phyloP scores from a whole-genome alignment of 805 yeast species.

The Pichia nanzhaoensis region DNA sequence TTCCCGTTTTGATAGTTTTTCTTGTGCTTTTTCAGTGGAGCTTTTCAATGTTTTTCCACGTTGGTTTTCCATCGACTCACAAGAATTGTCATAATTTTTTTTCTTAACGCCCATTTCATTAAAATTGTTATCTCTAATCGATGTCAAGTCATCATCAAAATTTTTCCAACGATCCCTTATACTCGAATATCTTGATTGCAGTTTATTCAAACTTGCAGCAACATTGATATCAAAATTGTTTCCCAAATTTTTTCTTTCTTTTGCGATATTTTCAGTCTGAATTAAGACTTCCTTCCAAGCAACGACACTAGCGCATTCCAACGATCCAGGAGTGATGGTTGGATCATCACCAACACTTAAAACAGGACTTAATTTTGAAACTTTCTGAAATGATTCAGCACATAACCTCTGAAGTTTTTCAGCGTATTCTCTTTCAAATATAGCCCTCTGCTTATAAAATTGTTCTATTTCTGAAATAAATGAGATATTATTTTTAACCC shows the following conservation, averaged over 20 bases:
- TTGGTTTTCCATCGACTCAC: slow-evolving; percentile 73
- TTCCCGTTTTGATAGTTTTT: slow-evolving; percentile 55
- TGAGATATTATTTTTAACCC: slow-evolving; percentile 67
- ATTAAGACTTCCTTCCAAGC: slow-evolving; percentile 85
- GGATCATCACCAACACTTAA: slow-evolving; percentile 91
- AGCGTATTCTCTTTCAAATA: slow-evolving; percentile 79
- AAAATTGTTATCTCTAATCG: slow-evolving; percentile 42
- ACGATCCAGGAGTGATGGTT: slow-evolving; percentile 86
- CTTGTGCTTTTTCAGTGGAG: slow-evolving; percentile 41
- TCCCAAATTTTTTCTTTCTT: slow-evolving; percentile 54
- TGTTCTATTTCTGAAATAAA: slow-evolving; percentile 76
- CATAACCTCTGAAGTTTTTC: slow-evolving; percentile 56
- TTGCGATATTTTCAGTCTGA: slow-evolving; percentile 75
- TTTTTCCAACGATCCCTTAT: slow-evolving; percentile 49
- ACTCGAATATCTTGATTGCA: slow-evolving; percentile 47
- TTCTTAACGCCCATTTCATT: slow-evolving; percentile 59
- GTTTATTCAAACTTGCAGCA: slow-evolving; percentile 50
- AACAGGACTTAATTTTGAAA: slow-evolving; percentile 58
- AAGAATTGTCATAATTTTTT: slow-evolving; percentile 70
- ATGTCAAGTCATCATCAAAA: slow-evolving; percentile 52
- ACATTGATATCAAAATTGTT: slow-evolving; percentile 54
- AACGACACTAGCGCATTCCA: slow-evolving; percentile 80
- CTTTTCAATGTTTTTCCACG: slow-evolving; percentile 66
- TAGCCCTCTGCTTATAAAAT: slow-evolving; percentile 78
- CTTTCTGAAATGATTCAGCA: slow-evolving; percentile 64